A percentile compares a stretch with the other conserved stretches of the same genome.
Evolutionary conservation across 495 filamentous ascomycete genomes (phyloP).

Genomic region (Tuber melanosporum): DNA sequence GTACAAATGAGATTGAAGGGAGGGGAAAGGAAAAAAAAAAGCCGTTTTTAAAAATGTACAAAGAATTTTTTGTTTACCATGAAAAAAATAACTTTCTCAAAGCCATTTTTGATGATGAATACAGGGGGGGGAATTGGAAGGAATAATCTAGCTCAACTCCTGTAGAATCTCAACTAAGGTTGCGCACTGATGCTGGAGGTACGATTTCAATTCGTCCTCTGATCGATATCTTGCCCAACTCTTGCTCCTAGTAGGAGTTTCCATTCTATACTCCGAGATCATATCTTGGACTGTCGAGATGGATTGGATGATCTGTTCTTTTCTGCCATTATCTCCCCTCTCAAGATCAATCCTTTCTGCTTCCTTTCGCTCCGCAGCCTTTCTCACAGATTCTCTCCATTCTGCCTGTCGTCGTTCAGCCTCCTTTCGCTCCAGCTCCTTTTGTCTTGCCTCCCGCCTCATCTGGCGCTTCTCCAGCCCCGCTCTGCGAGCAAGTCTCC

Average conservation of each 20-base stretch:
- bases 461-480: neutral
- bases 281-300: neutral
- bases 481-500: neutral
- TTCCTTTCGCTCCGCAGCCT: neutral
- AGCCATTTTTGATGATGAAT: neutral
- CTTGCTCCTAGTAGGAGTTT: neutral
- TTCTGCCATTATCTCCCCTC: neutral
- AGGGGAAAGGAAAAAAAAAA: neutral
- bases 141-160: neutral
- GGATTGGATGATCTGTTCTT: neutral
- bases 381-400: neutral
- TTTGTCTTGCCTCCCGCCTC: neutral
- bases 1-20: conserved; percentile 5
- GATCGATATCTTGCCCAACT: conserved; percentile 4
- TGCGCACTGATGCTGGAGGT: neutral
- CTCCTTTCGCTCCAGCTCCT: neutral
- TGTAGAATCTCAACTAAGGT: neutral
- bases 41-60: neutral
- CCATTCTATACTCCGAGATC: neutral
- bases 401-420: neutral
- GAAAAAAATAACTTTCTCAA: neutral
- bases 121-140: neutral
- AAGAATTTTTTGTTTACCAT: neutral
- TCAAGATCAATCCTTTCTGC: neutral
- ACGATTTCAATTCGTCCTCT: neutral